Conservation (phyloP, 148 eudicot genomes). For the Vaccinium corymbosum region DNA sequence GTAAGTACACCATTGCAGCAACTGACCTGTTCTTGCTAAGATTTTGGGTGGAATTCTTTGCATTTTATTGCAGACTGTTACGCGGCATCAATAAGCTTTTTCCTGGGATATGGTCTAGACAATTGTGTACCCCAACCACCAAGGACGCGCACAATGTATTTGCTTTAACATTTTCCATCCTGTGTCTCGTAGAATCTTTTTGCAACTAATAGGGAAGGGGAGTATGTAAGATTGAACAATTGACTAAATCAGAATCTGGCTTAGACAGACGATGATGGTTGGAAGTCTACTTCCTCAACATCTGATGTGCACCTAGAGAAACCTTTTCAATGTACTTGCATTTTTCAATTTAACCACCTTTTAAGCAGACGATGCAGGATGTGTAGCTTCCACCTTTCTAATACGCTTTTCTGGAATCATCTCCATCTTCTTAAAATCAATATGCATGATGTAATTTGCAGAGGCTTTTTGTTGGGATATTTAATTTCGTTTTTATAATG, state of each 20-base stretch:
- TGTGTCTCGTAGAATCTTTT: background rate
- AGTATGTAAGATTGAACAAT: background rate
- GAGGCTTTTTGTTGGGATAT: conserved; percentile 4
- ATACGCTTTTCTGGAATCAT: background rate
- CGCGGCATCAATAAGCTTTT: background rate
- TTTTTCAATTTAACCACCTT: background rate
- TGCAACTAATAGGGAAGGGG: background rate
- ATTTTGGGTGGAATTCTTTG: background rate
- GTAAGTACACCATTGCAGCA: background rate
- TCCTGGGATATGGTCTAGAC: background rate
- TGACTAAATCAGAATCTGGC: background rate
- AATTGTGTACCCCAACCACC: background rate
- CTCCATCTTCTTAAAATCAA: background rate
- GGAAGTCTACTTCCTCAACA: background rate
- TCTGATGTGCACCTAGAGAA: background rate
- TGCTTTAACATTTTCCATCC: background rate
- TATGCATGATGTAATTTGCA: background rate
- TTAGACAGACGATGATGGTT: background rate
- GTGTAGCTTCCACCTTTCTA: background rate
- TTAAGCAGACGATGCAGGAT: background rate
- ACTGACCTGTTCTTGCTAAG: background rate
- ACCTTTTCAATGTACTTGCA: background rate
- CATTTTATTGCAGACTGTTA: background rate
- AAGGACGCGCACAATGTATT: background rate
- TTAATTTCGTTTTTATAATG: background rate